Percentiles rank a stretch among this genome's conserved stretches.
phyloP scores from a whole-genome alignment of 306 rosid species.

The Rosa multiflora region DNA sequence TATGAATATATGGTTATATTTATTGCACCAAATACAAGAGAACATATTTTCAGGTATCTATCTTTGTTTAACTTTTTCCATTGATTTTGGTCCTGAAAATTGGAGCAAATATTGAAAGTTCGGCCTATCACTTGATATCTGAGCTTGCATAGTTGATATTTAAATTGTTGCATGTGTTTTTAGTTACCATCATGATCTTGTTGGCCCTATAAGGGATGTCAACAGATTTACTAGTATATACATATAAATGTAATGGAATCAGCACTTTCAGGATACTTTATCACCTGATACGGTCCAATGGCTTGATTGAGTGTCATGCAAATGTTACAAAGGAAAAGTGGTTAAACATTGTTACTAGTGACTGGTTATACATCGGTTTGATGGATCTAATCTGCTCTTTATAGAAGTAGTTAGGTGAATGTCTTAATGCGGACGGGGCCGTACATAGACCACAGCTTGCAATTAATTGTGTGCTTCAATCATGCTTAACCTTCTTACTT shows the following conservation, averaged over 20 bases:
- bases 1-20: slow-evolving; percentile 22
- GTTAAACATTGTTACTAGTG: too few relatives aligned
- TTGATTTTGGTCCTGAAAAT: not conserved
- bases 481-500: too few relatives aligned
- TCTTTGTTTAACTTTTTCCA: not conserved
- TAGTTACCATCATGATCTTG: not conserved
- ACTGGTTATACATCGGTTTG: too few relatives aligned
- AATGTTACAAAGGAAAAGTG: too few relatives aligned
- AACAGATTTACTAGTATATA: not conserved
- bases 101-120: not conserved
- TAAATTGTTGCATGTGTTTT: not conserved
- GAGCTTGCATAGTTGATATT: slow-evolving; percentile 1
- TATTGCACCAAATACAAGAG: not conserved
- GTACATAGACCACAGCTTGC: too few relatives aligned
- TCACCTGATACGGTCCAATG: too few relatives aligned
- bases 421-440: too few relatives aligned
- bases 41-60: not conserved
- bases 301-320: too few relatives aligned
- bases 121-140: not conserved
- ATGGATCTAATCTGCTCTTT: too few relatives aligned
- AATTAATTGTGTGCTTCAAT: too few relatives aligned
- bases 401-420: too few relatives aligned
- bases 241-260: not conserved
- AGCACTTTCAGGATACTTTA: not conserved
- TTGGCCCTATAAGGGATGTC: not conserved